phyloP scores from a whole-genome alignment of 495 filamentous ascomycete genomes.

The Geoglossum glabrum region DNA sequence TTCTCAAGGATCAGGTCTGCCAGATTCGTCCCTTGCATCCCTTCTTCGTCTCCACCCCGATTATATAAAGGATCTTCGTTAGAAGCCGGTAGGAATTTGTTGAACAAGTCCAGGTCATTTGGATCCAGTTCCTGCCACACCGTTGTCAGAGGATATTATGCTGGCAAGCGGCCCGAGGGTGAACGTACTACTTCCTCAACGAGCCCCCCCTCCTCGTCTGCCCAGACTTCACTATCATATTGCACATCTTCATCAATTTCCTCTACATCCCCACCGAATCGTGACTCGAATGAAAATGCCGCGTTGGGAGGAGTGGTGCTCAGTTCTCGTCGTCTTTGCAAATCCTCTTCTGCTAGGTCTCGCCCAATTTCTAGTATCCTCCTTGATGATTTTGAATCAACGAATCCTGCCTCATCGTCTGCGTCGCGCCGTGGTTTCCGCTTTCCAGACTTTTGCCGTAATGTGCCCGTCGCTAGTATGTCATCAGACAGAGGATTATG shows the following conservation, averaged over 20 bases:
- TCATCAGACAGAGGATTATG: conserved; percentile 7
- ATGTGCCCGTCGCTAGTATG: neutral
- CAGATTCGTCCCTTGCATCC: conserved; percentile 49
- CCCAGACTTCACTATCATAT: conserved; percentile 31
- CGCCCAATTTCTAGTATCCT: conserved; percentile 5
- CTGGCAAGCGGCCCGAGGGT: neutral
- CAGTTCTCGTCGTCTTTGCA: conserved; percentile 24
- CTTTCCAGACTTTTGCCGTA: conserved; percentile 1
- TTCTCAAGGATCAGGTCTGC: conserved; percentile 83
- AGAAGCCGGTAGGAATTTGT: conserved; percentile 65
- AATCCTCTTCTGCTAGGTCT: conserved; percentile 41
- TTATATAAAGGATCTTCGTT: conserved; percentile 21
- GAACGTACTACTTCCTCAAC: conserved; percentile 45
- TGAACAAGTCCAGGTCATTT: conserved; percentile 75
- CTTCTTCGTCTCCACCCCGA: conserved; percentile 23
- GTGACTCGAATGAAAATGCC: conserved; percentile 46
- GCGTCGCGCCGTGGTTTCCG: conserved; percentile 5
- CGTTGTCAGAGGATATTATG: conserved; percentile 4
- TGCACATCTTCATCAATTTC: conserved; percentile 26
- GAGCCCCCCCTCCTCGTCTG: conserved; percentile 43
- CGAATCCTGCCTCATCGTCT: conserved; percentile 4
- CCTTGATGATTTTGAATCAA: conserved; percentile 3
- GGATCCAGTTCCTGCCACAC: conserved; percentile 53
- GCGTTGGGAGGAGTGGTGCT: conserved; percentile 25
- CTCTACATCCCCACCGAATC: conserved; percentile 27